These are phyloP conservation scores for Aegle marmelos DNA, from an alignment of 345 rosid genomes.

Conservation along the genomic window DNA sequence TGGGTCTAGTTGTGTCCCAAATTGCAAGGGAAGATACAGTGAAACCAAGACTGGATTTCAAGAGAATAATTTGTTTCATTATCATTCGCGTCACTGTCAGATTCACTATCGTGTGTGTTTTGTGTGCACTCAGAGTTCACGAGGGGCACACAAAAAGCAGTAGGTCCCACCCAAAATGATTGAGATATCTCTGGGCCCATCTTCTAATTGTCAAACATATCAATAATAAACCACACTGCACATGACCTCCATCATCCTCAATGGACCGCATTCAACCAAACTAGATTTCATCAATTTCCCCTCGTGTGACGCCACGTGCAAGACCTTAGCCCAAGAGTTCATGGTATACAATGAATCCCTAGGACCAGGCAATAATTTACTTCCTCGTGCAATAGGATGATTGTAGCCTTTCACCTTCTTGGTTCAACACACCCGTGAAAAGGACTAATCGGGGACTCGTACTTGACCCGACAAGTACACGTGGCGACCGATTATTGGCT, in stretches of 20 bases:
- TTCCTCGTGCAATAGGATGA: neutral
- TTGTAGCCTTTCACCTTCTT: neutral
- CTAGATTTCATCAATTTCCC: neutral
- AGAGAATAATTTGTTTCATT: constrained; percentile 2
- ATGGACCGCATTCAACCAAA: neutral
- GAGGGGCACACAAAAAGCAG: constrained; percentile 26
- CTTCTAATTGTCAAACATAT: constrained; percentile 2
- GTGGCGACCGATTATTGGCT: constrained; percentile 21
- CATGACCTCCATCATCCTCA: constrained; percentile 2
- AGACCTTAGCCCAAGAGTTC: neutral
- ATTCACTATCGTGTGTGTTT: neutral
- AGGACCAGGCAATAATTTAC: neutral
- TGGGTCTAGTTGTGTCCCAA: neutral
- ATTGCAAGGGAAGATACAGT: neutral
- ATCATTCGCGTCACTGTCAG: neutral
- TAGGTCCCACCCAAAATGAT: constrained; percentile 33
- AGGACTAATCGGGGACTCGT: constrained; percentile 27
- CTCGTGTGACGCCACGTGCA: neutral
- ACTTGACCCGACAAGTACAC: constrained; percentile 31
- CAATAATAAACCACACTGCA: neutral
- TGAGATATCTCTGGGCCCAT: constrained; percentile 33
- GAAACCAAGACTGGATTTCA: neutral
- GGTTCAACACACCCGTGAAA: constrained; percentile 31
- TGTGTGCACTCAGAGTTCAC: constrained; percentile 34
- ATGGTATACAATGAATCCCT: neutral